Evolutionary conservation across 352 stramenopile species (phyloP), one percentile per base, ranked within the genome.

Genomic region (Phytophthora syringae): DNA sequence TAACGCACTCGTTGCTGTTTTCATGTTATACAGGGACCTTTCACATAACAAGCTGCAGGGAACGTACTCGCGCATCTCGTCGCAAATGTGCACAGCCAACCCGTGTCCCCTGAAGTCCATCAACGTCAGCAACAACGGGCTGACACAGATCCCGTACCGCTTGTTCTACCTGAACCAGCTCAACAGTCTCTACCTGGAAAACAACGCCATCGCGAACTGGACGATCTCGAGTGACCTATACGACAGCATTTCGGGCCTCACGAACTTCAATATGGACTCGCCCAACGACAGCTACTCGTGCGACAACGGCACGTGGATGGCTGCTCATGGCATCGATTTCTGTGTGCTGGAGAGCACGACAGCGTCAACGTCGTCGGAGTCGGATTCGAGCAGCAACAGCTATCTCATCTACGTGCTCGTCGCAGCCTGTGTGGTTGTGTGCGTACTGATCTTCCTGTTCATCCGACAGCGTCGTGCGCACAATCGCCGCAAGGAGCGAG

Each of bases 381-480:
- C 59, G 20, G 64, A 51, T 6, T 81, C 72, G 4, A 64, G 57
- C 30, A 76, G 57, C 56, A 82, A 78, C 43, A 76, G 60, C 28
- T 77, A 84, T 59, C 43, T 85, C 54, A 73, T 79, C 42, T 77
- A 80, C 49, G 53, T 78, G 51, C 70, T 76, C 36, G 69, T 80
- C 43, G 72, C 52, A 10, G 74, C 69, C 13, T 82, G 72, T 36
- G 44, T 86, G 16, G 53, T 86, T 21, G 74, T 86, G 1, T 77
- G 71, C n/a, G 61, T 78, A n/a, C 55, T 86, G 39, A 60, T 85
- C 21, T 85, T 85, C 47, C 63, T 84, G 28, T 74, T 79, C 15
- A 69, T 81, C 34, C 67, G 71, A 10, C 74, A 85, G 36, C 74
- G 77, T 4, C 74, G 77, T 40, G 57, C 55, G 15, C 52, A 71